These are phyloP conservation scores for Castanospermum australe DNA, from an alignment of 306 rosid genomes.

Conservation along the genomic window DNA sequence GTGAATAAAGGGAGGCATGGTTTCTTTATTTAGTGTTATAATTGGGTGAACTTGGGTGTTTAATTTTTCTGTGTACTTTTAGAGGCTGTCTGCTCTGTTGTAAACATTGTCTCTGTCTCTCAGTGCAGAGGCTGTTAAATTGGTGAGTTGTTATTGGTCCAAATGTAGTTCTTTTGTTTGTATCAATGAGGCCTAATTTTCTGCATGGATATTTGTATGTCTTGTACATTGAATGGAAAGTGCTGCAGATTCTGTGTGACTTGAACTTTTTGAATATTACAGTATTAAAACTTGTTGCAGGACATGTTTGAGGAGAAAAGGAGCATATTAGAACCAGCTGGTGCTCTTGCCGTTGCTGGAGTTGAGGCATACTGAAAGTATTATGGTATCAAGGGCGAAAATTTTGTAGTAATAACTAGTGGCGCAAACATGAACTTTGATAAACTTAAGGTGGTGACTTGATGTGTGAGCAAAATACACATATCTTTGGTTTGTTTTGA, in stretches of 20 bases:
- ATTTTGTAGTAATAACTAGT: slow-evolving; percentile 82
- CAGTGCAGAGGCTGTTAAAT: not conserved
- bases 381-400: slow-evolving; percentile 80
- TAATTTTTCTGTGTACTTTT: not conserved
- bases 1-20: not conserved
- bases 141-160: not conserved
- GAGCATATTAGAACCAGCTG: slow-evolving; percentile 95
- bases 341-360: slow-evolving; percentile 97
- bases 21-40: slow-evolving; percentile 1
- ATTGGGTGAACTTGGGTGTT: not conserved
- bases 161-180: not conserved
- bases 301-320: slow-evolving; percentile 99
- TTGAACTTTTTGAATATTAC: not conserved
- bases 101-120: not conserved
- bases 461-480: too few relatives aligned
- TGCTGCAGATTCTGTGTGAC: not conserved
- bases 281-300: slow-evolving; percentile 47
- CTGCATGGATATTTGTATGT: not conserved
- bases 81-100: not conserved
- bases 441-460: slow-evolving; percentile 78
- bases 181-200: not conserved
- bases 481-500: too few relatives aligned
- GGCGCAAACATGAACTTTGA: slow-evolving; percentile 99
- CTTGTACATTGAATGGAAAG: not conserved
- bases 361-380: slow-evolving; percentile 98